Conservation (phyloP, 1,284 basidiomycete genomes). For the Melampsora larici-populina region DNA sequence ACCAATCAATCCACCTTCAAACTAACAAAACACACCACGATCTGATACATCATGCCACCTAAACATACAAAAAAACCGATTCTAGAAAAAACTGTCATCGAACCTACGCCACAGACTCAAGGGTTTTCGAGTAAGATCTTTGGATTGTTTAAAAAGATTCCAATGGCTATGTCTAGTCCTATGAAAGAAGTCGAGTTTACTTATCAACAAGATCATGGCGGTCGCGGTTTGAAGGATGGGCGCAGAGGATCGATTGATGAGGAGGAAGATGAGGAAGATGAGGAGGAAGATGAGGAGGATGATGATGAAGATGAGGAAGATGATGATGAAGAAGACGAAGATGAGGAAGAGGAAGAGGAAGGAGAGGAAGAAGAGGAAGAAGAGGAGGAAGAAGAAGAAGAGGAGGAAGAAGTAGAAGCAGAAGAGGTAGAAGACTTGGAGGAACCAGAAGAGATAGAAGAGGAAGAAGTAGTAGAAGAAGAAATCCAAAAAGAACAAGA, state of each 20-base stretch:
- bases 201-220: not conserved
- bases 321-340: conserved; percentile 5
- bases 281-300: not conserved
- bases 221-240: not conserved
- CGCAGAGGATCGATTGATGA: not conserved
- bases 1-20: no score
- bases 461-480: no score
- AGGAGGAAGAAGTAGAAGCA: no score
- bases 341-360: conserved; percentile 1
- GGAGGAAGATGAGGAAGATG: not conserved
- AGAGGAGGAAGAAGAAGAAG: no score
- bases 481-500: no score
- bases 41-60: no score
- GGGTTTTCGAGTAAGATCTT: conserved; percentile 26
- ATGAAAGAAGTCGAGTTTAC: not conserved
- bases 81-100: no score
- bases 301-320: conserved; percentile 19
- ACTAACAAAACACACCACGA: no score
- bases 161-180: conserved; percentile 24
- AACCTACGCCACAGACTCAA: not conserved
- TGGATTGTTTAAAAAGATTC: conserved; percentile 29
- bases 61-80: not conserved
- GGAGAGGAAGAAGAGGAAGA: conserved; percentile 18
- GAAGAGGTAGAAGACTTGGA: no score
- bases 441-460: no score